Evolutionary conservation across 139 green algal genomes (phyloP), one percentile per base, ranked within the genome.

Genomic region (Limnomonas spitsbergensis): DNA sequence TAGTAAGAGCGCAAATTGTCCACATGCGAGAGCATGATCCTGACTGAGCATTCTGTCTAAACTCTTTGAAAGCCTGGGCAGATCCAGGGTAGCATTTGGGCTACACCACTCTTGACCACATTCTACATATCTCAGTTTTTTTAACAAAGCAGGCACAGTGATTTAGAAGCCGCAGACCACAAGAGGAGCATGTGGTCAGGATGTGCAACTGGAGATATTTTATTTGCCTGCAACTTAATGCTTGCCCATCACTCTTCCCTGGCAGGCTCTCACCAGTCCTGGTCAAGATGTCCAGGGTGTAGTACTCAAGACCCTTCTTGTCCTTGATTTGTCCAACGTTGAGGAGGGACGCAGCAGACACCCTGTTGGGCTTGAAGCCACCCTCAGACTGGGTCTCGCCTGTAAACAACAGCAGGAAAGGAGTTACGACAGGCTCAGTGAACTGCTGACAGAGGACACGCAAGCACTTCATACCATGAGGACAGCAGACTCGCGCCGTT

Each of bases 331-430:
- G 81, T 40, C 80, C 66, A n/a, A 93, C 84, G 70, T 94, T 93
- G 73, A 99, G 86, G 53, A 99, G 80, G 40, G 87, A 90, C 40
- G 92, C 94, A 40, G 85, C 87, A 2, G 91, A 89, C 53, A 97
- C 92, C 38, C 89, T 89, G 91, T 94, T 91, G 52, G 87, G 68
- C 2, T 82, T 89, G 84, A 99, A 99, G 76, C 96, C 96, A 80
- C 96, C 95, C 92, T 98, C 94, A 56, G 95, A 98, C 36, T 76
- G 39, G 42, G 95, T 97, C 87, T 61, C 80, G 88, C 90, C 90
- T 75, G 77, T 54, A 9, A 54, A 9, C n/a, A n/a, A n/a, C n/a
- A n/a, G n/a, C n/a, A n/a, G n/a, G n/a, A n/a, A n/a, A n/a, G n/a
- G n/a, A n/a, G n/a, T n/a, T n/a, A n/a, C n/a, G n/a, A n/a, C n/a